Base-by-base conservation (phyloP, 2,329 filamentous ascomycete genomes). In the Tolypocladium tundrense region DNA sequence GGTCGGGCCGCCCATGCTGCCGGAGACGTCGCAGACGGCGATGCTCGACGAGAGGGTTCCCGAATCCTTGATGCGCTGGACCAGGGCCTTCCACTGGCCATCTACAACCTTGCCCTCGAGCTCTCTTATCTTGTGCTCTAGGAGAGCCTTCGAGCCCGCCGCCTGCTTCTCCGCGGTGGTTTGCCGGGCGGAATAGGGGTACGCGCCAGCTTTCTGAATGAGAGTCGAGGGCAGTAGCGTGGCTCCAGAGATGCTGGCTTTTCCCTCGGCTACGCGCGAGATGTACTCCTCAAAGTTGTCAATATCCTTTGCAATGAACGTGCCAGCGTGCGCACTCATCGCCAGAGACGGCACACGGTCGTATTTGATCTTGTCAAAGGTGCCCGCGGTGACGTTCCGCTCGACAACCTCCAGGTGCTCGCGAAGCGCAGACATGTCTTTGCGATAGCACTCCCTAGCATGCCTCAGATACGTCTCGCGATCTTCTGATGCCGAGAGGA, bases 1-100 rank as follows among this genome's bases (percentile, higher is more conserved):
- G 0, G 0, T 3, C 0, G 75, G 73, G 0, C 0, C 0, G 0
- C 0, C 0, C 82, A 85, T 85, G 43, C 79, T 82, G 5, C 76
- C 78, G 9, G 77, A 82, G 8, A 84, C 79, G 58, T 86, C 82
- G 59, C 79, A 83, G 11, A 85, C 74, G 1, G 82, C 81, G 40
- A 85, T 81, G 58, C 77, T 75, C 19, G 76, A 78, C 19, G 77
- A 70, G 9, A 86, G 69, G 0, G 72, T 76, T 2, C 82, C 82
- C 2, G 76, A 79, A 60, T 84, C 79, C 54, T 75, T 78, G 66
- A 85, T 77, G 2, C 82, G 77, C 66, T 82, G 72, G n/a, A 85
- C 80, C 0, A 85, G 70, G 0, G 77, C 71, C 10, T 79, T 79
- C 83, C 82, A 85, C 64, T 85, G 82, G 0, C 72, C 75, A 57